phyloP scores from a whole-genome alignment of 148 eudicot genomes.

The Gaultheria prostrata region DNA sequence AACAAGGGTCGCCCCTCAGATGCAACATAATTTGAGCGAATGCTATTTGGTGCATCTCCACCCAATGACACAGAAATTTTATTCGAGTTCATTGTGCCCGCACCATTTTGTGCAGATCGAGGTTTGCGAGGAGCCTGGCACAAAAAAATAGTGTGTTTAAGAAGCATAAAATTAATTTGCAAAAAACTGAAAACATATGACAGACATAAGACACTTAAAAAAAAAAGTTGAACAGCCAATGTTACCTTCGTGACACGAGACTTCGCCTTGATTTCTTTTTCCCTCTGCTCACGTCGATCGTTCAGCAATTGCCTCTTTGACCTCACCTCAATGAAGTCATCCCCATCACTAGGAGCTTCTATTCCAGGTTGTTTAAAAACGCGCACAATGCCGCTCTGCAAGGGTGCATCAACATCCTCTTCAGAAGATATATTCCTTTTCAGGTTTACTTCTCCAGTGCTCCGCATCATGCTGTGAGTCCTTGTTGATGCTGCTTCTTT shows the following conservation, averaged over 20 bases:
- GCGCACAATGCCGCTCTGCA: slow-evolving; percentile 87
- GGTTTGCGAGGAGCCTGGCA: slow-evolving; percentile 57
- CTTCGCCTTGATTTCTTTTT: slow-evolving; percentile 87
- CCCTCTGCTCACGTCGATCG: slow-evolving; percentile 95
- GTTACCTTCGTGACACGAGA: slow-evolving; percentile 62
- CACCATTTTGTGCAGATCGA: slow-evolving; percentile 41
- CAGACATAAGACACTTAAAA: not conserved
- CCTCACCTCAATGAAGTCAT: slow-evolving; percentile 95
- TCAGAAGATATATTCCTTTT: slow-evolving; percentile 58
- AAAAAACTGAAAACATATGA: not conserved
- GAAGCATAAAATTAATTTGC: slow-evolving; percentile 16
- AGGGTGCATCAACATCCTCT: slow-evolving; percentile 84
- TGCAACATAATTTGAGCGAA: slow-evolving; percentile 29
- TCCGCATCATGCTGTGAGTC: slow-evolving; percentile 25
- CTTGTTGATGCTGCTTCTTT: slow-evolving; percentile 30
- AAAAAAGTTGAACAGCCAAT: not conserved
- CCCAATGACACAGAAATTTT: slow-evolving; percentile 30
- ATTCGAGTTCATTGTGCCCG: slow-evolving; percentile 28
- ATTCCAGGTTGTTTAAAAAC: slow-evolving; percentile 87
- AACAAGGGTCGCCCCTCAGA: slow-evolving; percentile 34
- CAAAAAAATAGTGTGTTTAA: slow-evolving; percentile 14
- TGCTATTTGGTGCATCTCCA: slow-evolving; percentile 37
- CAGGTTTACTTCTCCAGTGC: slow-evolving; percentile 53
- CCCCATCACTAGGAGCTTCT: slow-evolving; percentile 91
- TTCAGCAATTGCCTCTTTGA: slow-evolving; percentile 98